Conservation (phyloP, 768 basidiomycete species). For the Lactarius evosmus region DNA sequence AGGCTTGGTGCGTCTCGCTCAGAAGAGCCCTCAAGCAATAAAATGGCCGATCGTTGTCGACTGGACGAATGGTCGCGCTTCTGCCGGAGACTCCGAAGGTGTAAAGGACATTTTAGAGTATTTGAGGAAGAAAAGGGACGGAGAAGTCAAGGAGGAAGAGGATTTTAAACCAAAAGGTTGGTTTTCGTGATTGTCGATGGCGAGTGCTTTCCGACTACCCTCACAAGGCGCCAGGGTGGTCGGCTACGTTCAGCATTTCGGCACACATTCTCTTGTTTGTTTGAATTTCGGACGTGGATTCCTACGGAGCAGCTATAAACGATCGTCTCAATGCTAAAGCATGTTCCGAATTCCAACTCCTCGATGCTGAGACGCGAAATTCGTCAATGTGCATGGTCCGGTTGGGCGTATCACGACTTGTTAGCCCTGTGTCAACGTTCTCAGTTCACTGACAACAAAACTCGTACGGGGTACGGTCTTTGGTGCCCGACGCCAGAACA, state of each 20-base stretch:
- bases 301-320: not conserved
- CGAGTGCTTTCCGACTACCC: not conserved
- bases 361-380: not conserved
- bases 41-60: constrained; percentile 83
- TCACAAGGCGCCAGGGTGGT: too few relatives aligned
- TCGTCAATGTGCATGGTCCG: not conserved
- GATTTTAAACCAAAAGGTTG: constrained; percentile 52
- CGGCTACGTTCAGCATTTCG: not conserved
- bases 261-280: not conserved
- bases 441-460: not conserved
- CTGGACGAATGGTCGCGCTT: constrained; percentile 64
- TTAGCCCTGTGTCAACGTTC: not conserved
- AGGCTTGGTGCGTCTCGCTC: constrained; percentile 49
- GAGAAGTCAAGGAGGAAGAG: constrained; percentile 49
- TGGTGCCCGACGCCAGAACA: not conserved
- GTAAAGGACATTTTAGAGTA: constrained; percentile 66
- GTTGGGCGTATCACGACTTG: not conserved
- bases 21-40: constrained; percentile 55
- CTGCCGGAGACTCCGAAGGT: constrained; percentile 64
- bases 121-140: constrained; percentile 63
- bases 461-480: not conserved
- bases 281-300: not conserved
- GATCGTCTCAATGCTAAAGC: not conserved
- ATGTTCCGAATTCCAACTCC: not conserved
- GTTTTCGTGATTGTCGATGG: constrained; percentile 40